These are phyloP conservation scores for Candida andamanensis DNA, from an alignment of 805 yeast species.

Conservation along the genomic window DNA sequence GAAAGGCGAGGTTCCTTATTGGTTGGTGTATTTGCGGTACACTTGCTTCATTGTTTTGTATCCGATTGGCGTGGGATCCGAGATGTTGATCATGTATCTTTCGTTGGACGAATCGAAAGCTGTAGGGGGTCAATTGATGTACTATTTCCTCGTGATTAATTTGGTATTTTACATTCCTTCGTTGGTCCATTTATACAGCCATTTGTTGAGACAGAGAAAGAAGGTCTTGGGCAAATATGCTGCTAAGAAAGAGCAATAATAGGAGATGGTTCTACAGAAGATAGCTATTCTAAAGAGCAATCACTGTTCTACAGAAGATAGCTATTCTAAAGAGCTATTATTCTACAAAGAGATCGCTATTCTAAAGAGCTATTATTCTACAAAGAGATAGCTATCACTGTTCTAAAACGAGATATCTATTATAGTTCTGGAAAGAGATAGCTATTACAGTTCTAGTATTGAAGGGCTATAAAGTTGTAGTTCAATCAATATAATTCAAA, in stretches of 20 bases:
- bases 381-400: no score
- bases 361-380: no score
- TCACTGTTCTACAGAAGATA: no score
- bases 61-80: conserved; percentile 91
- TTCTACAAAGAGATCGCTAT: neutral
- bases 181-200: conserved; percentile 73
- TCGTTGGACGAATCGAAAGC: conserved; percentile 67
- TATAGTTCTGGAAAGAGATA: no score
- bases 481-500: no score
- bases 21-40: conserved; percentile 72
- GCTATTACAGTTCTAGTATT: no score
- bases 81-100: conserved; percentile 61
- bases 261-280: conserved; percentile 1
- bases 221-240: conserved; percentile 52
- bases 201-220: conserved; percentile 85
- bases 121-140: conserved; percentile 46
- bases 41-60: conserved; percentile 76
- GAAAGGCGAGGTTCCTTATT: conserved; percentile 46
- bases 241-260: conserved; percentile 9
- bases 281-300: no score
- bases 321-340: neutral
- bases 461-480: no score
- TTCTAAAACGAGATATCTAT: no score
- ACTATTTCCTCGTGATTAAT: conserved; percentile 49
- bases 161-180: conserved; percentile 80